These are phyloP conservation scores for Fusarium sp. DNA, from an alignment of 2,329 filamentous ascomycete species.

Conservation along the genomic window DNA sequence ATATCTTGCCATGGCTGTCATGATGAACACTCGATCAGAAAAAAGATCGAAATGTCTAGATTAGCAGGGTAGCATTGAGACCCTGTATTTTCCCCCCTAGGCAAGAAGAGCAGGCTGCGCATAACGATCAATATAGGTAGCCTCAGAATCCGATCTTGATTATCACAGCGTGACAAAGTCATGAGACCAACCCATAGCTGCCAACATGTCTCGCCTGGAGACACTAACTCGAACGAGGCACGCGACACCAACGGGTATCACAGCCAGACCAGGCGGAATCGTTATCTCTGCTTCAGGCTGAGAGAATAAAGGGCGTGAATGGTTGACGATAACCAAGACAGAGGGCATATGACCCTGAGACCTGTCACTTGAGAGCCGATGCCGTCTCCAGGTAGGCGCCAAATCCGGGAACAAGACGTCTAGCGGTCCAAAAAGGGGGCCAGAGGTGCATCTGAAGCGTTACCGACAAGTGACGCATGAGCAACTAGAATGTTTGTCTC, in stretches of 20 bases:
- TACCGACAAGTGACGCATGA: conserved; percentile 12
- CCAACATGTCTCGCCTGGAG: conserved; percentile 20
- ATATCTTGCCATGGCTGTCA: neutral
- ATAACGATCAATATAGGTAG: neutral
- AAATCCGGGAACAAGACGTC: conserved; percentile 6
- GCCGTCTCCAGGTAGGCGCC: neutral
- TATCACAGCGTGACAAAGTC: conserved; percentile 26
- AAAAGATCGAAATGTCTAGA: neutral
- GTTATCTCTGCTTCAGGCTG: conserved; percentile 1
- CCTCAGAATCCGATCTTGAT: neutral
- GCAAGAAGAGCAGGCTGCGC: neutral
- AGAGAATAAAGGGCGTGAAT: neutral
- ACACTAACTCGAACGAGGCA: conserved; percentile 12
- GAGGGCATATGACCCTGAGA: conserved; percentile 24
- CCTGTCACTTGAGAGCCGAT: conserved; percentile 4
- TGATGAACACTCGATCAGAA: neutral
- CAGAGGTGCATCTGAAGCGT: conserved; percentile 10
- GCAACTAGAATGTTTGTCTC: conserved; percentile 6
- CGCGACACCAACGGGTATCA: conserved; percentile 10
- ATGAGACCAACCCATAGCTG: conserved; percentile 19
- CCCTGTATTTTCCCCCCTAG: neutral
- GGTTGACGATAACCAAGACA: conserved; percentile 10
- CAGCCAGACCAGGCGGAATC: neutral
- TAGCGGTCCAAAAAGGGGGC: conserved; percentile 9
- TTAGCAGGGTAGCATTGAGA: neutral